Base-by-base conservation (phyloP, 495 filamentous ascomycete species). In the Xylaria telfairii region DNA sequence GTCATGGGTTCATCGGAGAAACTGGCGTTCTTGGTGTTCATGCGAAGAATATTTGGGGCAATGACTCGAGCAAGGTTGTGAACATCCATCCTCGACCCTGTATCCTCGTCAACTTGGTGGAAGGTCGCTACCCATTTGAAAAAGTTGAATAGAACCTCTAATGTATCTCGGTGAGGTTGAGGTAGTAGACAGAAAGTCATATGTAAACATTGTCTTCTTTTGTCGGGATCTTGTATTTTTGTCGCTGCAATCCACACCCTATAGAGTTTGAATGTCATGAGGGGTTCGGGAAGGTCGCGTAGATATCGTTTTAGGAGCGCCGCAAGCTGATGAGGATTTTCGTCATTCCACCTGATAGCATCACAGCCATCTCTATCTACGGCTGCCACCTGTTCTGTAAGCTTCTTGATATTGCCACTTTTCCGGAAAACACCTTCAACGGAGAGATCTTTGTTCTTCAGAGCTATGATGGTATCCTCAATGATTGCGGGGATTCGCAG, bases 11-110 rank as follows among this genome's bases (percentile, higher is more conserved):
- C 88, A 72, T 91, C 90, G 74, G 96, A 93, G 73, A 92, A 88
- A 39, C 82, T 86, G 15, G 90, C 87, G 21, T 74, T 79, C 72
- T 89, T 90, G 54, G 87, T 86, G 72, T 84, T 91, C 13, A 92
- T 90, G 74, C 93, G 93, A 17, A 99, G 89, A 65, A 99, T 92
- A 72, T 99, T 99, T 0, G 96, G 96, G 7, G 95, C 93, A 73
- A 99, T 97, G 69, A 99, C 96, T n/a, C 96, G 98, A 8, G 96
- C 93, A 65, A 99, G 88, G 76, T 99, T 99, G 80, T 97, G 95
- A 61, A 96, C 93, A 80, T 99, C 96, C 96, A 99, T 99, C 85
- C 98, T 98, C 76, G 94, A 97, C 26, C 96, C 96, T 9, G 83
- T 84, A 74, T 93, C 91, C 74, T 99, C 95, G 75, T 99, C 96